Evolutionary conservation across 192 early-diverging fungal genomes (phyloP), one percentile per base, ranked within the genome.

Genomic region (Backusella liffmaniae): DNA sequence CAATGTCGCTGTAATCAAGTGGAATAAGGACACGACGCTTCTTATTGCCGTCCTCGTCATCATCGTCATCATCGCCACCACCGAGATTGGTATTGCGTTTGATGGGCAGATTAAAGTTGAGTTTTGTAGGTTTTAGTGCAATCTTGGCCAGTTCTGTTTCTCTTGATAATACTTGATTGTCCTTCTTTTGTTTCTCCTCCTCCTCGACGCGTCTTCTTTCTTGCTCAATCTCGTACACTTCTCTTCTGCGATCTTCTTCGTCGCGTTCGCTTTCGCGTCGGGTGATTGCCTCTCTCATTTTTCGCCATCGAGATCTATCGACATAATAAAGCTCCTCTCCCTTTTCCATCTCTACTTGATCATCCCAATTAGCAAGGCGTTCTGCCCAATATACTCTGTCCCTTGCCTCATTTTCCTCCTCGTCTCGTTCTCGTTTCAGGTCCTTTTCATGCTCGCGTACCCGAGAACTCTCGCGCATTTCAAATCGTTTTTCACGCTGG

Each of bases 271-370:
- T 76, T 77, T 97, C 95, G 2, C 89, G 89, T 39, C 88, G 84
- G 39, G 89, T 83, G 36, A 86, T 82, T 5, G 79, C 75, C 67
- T 88, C 85, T 76, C 94, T 84, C 68, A 78, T 86, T 21, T 87
- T 86, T 89, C 92, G 90, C 94, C 94, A 96, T 66, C 94, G 85
- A 21, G 85, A 79, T 59, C 92, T 90, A 75, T 96, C 93, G 56
- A 89, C 78, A 77, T 93, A 98, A 77, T 91, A 98, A 71, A 91
- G 86, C 34, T 96, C 89, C 16, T 86, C 81, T 0, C 87, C 88
- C 37, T 77, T 78, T 37, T 88, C 87, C 36, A 74, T 73, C 70
- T 94, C 92, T 16, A 82, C 73, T 71, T 95, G 93, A 79, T 96
- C 95, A 77, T 96, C 88, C 85, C 84, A 96, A 49, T 90, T 88